Percentiles rank a stretch among this genome's conserved stretches.
Conservation (phyloP, 108 stramenopile genomes). For the Parietichytrium sp. region DNA sequence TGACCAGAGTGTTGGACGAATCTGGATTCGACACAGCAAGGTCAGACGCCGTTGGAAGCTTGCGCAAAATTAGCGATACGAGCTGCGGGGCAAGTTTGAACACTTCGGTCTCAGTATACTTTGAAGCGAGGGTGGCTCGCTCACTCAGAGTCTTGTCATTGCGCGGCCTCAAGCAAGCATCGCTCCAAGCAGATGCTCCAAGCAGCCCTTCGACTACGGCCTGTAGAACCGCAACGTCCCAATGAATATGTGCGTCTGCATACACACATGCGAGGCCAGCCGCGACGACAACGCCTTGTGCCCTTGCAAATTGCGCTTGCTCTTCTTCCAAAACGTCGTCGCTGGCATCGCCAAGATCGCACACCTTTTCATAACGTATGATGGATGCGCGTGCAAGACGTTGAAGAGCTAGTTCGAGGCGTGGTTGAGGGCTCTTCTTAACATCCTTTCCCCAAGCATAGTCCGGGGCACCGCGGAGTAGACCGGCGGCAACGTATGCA, state of each 20-base stretch:
- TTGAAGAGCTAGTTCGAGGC: neutral
- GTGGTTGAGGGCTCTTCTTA: slow-evolving; percentile 8
- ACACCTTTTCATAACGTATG: no score
- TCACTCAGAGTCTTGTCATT: neutral
- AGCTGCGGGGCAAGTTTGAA: slow-evolving; percentile 30
- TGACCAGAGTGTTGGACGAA: no score
- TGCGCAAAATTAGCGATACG: neutral
- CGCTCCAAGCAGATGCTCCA: neutral
- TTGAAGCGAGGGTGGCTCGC: neutral
- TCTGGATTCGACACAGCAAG: no score
- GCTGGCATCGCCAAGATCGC: no score
- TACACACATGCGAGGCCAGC: neutral
- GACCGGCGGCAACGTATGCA: neutral
- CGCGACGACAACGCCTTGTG: neutral
- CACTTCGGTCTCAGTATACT: neutral
- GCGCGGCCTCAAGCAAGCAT: neutral
- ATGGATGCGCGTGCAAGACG: neutral
- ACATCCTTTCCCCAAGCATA: slow-evolving; percentile 32
- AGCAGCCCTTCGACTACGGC: neutral
- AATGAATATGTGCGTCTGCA: neutral
- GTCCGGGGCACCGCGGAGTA: slow-evolving; percentile 20
- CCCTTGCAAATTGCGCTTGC: neutral
- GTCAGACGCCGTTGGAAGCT: neutral
- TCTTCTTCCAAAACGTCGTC: no score
- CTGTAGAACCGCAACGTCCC: neutral